These are phyloP conservation scores for Obba rivulosa DNA, from an alignment of 768 basidiomycete species.

Conservation along the genomic window DNA sequence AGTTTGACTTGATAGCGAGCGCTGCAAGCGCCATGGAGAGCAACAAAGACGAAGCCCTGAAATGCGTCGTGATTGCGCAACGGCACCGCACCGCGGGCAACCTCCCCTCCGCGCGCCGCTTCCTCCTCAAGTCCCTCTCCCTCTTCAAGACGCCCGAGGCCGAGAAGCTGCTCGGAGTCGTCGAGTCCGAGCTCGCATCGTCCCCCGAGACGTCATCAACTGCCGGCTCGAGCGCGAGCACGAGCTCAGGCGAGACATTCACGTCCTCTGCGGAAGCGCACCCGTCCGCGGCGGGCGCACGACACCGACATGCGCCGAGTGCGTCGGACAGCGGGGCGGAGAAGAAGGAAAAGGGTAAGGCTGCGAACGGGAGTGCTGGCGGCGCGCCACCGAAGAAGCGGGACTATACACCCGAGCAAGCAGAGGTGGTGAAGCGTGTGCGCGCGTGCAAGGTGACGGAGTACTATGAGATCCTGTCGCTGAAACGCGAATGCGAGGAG, in stretches of 20 bases:
- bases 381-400: slow-evolving; percentile 54
- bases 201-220: slow-evolving; percentile 35
- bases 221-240: slow-evolving; percentile 28
- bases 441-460: slow-evolving; percentile 80
- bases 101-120: slow-evolving; percentile 74
- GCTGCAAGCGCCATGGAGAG: slow-evolving; percentile 52
- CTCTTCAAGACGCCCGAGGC: slow-evolving; percentile 81
- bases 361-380: slow-evolving; percentile 43
- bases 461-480: slow-evolving; percentile 87
- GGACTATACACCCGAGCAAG: slow-evolving; percentile 84
- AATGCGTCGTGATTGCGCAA: slow-evolving; percentile 75
- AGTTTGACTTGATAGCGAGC: neutral
- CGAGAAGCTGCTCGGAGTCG: slow-evolving; percentile 53
- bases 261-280: slow-evolving; percentile 59
- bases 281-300: slow-evolving; percentile 67
- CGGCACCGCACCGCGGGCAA: slow-evolving; percentile 70
- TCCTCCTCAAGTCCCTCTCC: slow-evolving; percentile 82
- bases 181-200: slow-evolving; percentile 50
- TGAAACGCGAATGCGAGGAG: slow-evolving; percentile 80
- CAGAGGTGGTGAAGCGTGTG: slow-evolving; percentile 79
- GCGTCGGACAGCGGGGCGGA: slow-evolving; percentile 17
- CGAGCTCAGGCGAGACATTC: slow-evolving; percentile 34
- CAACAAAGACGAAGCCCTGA: slow-evolving; percentile 87
- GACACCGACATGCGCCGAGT: slow-evolving; percentile 47
- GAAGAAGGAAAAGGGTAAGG: slow-evolving; percentile 37